Base-by-base conservation (phyloP, 2,329 filamentous ascomycete genomes). In the Arthrobotrys sphaeroides region DNA sequence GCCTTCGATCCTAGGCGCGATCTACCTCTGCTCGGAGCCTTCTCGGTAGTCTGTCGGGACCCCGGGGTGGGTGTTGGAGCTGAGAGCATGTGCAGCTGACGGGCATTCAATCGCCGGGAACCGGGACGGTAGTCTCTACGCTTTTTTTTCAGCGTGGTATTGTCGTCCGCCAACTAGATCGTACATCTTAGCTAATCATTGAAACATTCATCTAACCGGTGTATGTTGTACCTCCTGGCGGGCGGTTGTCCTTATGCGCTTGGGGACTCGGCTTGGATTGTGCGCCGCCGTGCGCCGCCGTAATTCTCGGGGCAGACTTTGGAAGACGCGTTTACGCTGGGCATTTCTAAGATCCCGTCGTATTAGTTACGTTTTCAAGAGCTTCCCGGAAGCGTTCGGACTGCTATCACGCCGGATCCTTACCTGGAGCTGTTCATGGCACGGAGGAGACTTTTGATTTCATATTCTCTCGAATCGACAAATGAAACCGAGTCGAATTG, bases 281-380 rank as follows among this genome's bases (percentile, higher is more conserved):
- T 99, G 95, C 82, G 93, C 97, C 18, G 94, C 95, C 0, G 94
- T 97, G 79, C 95, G 87, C 78, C 95, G 87, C 78, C 95, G 87
- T 87, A 99, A 84, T 57, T 90, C 89, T 78, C 93, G 88, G 0
- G 95, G 95, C 3, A 99, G 91, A 79, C 92, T 88, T 82, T 99
- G 95, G 80, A 98, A 98, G 12, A 94, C 94, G 60, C 94, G 87
- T 69, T 88, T 76, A 20, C 62, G 65, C 26, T 70, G 64, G 6
- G 60, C 49, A 53, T 76, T 69, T 53, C 65, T 76, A 20, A 3
- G 26, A 45, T 12, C 4, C 20, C 5, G 31, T 1, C 1, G 5
- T 38, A 24, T 53, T n/a, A 62, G 53, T 20, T 20, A 55, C 10
- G 12, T 22, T 24, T 42, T 28, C 13, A 24, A 2, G 33, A 43